These are phyloP conservation scores for Diaporthe sp. DNA, from an alignment of 2,329 filamentous ascomycete genomes.

Conservation along the genomic window DNA sequence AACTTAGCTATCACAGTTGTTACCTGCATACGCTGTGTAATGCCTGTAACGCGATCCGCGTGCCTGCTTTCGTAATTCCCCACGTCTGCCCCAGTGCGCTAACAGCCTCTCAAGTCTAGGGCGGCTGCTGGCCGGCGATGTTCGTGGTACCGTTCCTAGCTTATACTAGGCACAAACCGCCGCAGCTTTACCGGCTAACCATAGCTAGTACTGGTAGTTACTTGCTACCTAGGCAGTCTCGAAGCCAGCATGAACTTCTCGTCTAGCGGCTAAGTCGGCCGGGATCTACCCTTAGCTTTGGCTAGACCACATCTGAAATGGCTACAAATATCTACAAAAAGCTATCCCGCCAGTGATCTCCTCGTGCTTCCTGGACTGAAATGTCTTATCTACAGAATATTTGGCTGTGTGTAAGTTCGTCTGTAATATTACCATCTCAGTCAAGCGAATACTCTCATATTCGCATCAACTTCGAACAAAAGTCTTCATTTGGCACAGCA, in stretches of 20 bases:
- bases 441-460: not conserved
- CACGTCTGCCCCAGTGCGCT: too few relatives aligned
- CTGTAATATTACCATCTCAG: slow-evolving; percentile 5
- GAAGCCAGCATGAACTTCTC: not conserved
- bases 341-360: not conserved
- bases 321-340: not conserved
- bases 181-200: too few relatives aligned
- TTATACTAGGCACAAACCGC: too few relatives aligned
- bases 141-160: too few relatives aligned
- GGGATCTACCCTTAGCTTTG: not conserved
- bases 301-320: not conserved
- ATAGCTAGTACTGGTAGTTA: too few relatives aligned
- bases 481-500: not conserved
- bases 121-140: too few relatives aligned
- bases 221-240: too few relatives aligned
- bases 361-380: not conserved
- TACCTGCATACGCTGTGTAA: too few relatives aligned
- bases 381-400: not conserved
- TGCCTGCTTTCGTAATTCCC: too few relatives aligned
- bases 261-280: slow-evolving; percentile 4
- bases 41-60: too few relatives aligned
- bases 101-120: too few relatives aligned
- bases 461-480: not conserved
- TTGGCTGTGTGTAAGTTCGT: not conserved
- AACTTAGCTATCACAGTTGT: too few relatives aligned